Conservation (phyloP, 140 eudicot genomes). For the Bidens hawaiensis region DNA sequence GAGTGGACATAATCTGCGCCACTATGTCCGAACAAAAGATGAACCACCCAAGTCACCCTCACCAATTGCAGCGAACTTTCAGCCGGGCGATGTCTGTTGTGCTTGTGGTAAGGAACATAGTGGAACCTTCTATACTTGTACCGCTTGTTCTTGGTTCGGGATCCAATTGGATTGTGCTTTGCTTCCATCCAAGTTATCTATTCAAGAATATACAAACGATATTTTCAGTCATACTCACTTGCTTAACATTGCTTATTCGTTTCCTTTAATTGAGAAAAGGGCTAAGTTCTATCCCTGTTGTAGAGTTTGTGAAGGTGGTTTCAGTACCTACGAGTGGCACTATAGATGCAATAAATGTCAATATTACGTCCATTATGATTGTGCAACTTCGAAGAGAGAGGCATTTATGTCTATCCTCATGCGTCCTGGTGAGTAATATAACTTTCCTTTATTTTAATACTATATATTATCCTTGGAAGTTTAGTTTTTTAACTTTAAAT, state of each 20-base stretch:
- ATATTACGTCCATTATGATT: background rate
- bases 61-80: background rate
- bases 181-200: too few species aligned
- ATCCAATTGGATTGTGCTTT: conserved; percentile 14
- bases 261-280: background rate
- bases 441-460: background rate
- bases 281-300: background rate
- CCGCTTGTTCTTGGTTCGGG: background rate
- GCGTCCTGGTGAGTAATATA: background rate
- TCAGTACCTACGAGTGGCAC: background rate
- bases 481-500: background rate
- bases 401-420: background rate
- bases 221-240: conserved; percentile 1
- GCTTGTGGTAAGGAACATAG: conserved; percentile 10
- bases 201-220: background rate
- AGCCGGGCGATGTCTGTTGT: background rate
- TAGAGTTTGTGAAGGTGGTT: background rate
- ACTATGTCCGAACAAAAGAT: too few species aligned
- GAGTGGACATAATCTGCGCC: too few species aligned
- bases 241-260: background rate
- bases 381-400: background rate
- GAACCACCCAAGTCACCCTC: too few species aligned
- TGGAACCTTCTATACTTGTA: conserved; percentile 14
- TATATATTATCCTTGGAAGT: background rate
- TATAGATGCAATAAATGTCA: conserved; percentile 9